These are phyloP conservation scores for Sanghuangporus weigelae DNA, from an alignment of 1,284 basidiomycete genomes.

Conservation along the genomic window DNA sequence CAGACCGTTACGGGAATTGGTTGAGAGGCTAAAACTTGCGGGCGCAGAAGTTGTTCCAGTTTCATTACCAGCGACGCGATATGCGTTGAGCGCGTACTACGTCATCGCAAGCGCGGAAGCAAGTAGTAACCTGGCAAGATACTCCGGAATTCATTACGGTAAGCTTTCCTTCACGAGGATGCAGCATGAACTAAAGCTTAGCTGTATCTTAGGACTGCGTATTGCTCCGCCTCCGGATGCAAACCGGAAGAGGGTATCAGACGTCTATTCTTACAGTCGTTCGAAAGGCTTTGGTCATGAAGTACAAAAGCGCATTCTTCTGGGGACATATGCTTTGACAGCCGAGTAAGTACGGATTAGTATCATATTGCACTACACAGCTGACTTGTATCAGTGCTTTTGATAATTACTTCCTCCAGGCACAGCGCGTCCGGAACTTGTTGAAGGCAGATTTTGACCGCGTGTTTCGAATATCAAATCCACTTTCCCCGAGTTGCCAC, in stretches of 20 bases:
- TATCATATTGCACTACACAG: neutral
- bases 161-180: constrained; percentile 16
- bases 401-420: constrained; percentile 95
- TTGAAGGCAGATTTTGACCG: constrained; percentile 73
- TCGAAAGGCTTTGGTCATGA: constrained; percentile 77
- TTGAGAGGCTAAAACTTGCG: constrained; percentile 45
- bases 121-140: constrained; percentile 88
- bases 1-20: constrained; percentile 39
- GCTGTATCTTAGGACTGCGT: constrained; percentile 38
- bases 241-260: constrained; percentile 39
- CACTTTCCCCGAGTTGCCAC: constrained; percentile 27
- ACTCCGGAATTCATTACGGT: constrained; percentile 82
- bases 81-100: constrained; percentile 91
- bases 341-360: constrained; percentile 64
- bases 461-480: constrained; percentile 57
- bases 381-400: constrained; percentile 60
- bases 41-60: constrained; percentile 76
- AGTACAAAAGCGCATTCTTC: constrained; percentile 82
- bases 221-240: constrained; percentile 38
- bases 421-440: constrained; percentile 71
- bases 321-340: constrained; percentile 89
- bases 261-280: constrained; percentile 56
- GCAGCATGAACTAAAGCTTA: neutral
- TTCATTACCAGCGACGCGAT: constrained; percentile 71
- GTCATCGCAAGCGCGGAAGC: constrained; percentile 93